phyloP scores from a whole-genome alignment of 1,284 basidiomycete species.

The Fistulinella cinereoalba region DNA sequence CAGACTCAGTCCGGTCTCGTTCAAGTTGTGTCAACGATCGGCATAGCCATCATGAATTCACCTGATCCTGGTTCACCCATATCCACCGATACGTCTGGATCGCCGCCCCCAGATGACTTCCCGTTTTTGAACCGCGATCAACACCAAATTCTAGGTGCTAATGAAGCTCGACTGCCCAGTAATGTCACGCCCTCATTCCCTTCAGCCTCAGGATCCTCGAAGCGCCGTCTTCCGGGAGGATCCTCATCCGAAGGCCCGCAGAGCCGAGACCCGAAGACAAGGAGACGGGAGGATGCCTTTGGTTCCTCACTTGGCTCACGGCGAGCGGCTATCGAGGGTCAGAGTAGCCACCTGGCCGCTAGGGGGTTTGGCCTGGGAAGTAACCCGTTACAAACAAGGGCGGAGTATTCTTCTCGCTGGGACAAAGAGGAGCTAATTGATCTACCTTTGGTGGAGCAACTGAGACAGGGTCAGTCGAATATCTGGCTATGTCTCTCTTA shows the following conservation, averaged over 20 bases:
- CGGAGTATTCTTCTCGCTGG: slow-evolving; percentile 26
- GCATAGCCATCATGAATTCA: slow-evolving; percentile 32
- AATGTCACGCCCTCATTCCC: slow-evolving; percentile 21
- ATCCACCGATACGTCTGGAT: slow-evolving; percentile 36
- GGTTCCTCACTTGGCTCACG: slow-evolving; percentile 18
- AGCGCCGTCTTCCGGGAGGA: slow-evolving; percentile 40
- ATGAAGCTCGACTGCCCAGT: slow-evolving; percentile 20
- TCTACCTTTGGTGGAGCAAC: slow-evolving; percentile 34
- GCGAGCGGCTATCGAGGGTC: slow-evolving; percentile 25
- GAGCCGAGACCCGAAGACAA: slow-evolving; percentile 40
- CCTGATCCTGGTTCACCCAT: slow-evolving; percentile 35
- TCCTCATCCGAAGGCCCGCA: slow-evolving; percentile 33
- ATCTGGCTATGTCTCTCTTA: background rate
- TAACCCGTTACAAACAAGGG: slow-evolving; percentile 24
- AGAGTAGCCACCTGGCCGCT: slow-evolving; percentile 15
- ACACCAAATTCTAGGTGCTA: slow-evolving; percentile 21
- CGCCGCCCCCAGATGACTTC: slow-evolving; percentile 35
- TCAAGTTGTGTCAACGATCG: background rate
- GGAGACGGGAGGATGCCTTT: slow-evolving; percentile 40
- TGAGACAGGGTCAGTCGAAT: slow-evolving; percentile 37
- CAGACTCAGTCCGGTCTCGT: background rate
- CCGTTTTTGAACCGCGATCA: slow-evolving; percentile 32
- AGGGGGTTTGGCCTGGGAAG: slow-evolving; percentile 19
- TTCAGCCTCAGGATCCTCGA: slow-evolving; percentile 29
- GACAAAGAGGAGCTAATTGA: slow-evolving; percentile 46